Base-by-base conservation (phyloP, 108 stramenopile species). In the Cylindrotheca fusiformis region DNA sequence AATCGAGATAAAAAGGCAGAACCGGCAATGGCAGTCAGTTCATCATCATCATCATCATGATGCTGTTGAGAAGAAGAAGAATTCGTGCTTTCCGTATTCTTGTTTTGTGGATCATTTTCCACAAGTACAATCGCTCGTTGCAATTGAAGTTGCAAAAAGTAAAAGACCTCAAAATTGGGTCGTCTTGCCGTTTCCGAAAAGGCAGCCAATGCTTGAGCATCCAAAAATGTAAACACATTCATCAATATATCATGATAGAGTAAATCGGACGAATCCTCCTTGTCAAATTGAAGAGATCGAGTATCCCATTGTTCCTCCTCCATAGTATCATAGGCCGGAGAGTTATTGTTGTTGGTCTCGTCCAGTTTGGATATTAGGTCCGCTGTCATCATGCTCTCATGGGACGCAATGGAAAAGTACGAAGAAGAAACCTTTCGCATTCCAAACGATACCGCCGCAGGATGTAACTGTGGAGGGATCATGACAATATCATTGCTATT, bases 231-330 rank as follows among this genome's bases (percentile, higher is more conserved):
- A 25, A 92, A 74, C 18, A 87, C 80, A 46, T 80, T 62, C 82
- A 85, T 87, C 36, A 92, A 36, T 18, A 92, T 80, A 55, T 92
- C 90, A 46, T 92, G 85, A 58, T 86, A 83, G 27, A 86, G 67
- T 31, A 86, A 33, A 33, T 77, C 67, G 19, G 44, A n/a, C n/a
- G n/a, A n/a, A 56, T 23, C 52, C 69, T 4, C 26, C 48, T 8
- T 61, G n/a, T 55, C 12, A 14, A 33, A 12, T 4, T 10, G 57
- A 32, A 58, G 18, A 27, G 22, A 36, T 23, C 63, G 19, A 32
- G 22, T 52, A 26, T 32, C 22, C 3, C 4, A 14, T 2, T 71
- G 8, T 12, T 63, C n/a, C 10, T 25, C 49, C 2, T 2, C 17
- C 4, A 3, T 17, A 17, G 8, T 19, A 14, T 27, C 33, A 27